These are phyloP conservation scores for Fusarium chuoi DNA, from an alignment of 2,329 filamentous ascomycete species.

Conservation along the genomic window DNA sequence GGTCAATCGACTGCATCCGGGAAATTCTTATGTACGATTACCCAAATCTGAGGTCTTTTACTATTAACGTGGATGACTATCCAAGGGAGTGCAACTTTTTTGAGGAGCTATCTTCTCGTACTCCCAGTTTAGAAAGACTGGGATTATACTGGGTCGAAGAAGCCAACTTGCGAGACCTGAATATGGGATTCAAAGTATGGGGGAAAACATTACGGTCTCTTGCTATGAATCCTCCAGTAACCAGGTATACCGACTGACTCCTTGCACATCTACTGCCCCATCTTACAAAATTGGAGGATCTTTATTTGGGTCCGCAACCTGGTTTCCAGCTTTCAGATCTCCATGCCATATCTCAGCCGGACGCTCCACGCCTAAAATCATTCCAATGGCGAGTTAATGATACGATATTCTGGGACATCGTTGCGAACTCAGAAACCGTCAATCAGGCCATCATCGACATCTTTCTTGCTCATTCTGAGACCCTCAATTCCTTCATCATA, in stretches of 20 bases:
- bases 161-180: neutral
- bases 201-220: slow-evolving; percentile 5
- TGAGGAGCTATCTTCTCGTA: neutral
- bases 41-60: neutral
- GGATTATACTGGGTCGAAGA: neutral
- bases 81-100: neutral
- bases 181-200: slow-evolving; percentile 9
- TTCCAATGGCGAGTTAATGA: neutral
- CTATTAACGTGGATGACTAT: neutral
- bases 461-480: neutral
- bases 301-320: neutral
- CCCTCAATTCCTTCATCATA: neutral
- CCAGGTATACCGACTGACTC: neutral
- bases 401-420: no score
- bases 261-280: neutral
- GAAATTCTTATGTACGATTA: neutral
- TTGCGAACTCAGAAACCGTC: no score
- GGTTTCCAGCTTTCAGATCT: neutral
- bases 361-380: neutral
- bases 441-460: neutral
- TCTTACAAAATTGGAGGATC: neutral
- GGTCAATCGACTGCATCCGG: neutral
- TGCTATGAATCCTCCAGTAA: neutral
- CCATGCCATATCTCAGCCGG: neutral
- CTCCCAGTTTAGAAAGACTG: slow-evolving; percentile 4